Base-by-base conservation (phyloP, 78 protist genomes). In the Cavenderia fasciculata region DNA sequence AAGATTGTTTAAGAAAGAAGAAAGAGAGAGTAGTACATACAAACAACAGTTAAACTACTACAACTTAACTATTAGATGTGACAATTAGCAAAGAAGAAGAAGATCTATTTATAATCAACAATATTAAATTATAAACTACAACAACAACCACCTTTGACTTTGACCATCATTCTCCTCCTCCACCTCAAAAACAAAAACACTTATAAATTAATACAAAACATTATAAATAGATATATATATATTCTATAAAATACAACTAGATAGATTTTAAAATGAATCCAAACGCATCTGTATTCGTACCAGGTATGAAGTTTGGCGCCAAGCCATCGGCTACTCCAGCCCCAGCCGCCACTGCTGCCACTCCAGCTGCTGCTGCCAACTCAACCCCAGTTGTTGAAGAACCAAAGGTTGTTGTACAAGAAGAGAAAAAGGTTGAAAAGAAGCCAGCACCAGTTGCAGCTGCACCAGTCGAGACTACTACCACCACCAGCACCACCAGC, bases 221-320 rank as follows among this genome's bases (percentile, higher is more conserved):
- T 18, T 14, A 49, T 49, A n/a, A 61, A n/a, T 61, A 61, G 69
- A 61, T 61, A 61, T 21, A 61, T 61, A 61, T 4, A 61, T 61
- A 14, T 31, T 34, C 23, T 7, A 34, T 31, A 34, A 61, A 61
- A 12, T 4, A 27, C n/a, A n/a, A n/a, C n/a, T n/a, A n/a, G n/a
- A n/a, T n/a, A n/a, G n/a, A n/a, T n/a, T n/a, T 54, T 23, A 73
- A 73, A 73, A 47, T 79, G 56, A 79, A 79, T 54, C 88, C 88
- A 65, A 79, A 79, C 76, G 88, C 88, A 4, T 51, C 66, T 52
- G 69, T 66, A 19, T 79, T 79, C 52, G 88, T 79, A 7, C 88
- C 88, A 62, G 5, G n/a, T 4, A 12, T n/a, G 6, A 46, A 46
- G 25, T 34, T 43, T 47, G 72, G 36, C 31, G 86, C 59, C 5